Conservation (phyloP, 257 asterid species). For the Fraxinus cuspidata region DNA sequence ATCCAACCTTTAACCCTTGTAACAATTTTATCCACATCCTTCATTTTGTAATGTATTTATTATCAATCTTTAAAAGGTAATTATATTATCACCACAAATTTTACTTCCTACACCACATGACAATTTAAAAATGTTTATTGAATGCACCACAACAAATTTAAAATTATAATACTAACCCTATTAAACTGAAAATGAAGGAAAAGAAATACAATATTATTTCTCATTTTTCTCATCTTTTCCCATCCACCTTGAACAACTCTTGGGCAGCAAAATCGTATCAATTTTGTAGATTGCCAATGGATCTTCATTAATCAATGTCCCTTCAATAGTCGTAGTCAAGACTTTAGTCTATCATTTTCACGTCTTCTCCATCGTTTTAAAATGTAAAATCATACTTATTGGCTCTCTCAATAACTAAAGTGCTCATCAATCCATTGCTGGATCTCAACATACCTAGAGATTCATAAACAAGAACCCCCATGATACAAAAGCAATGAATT, state of each 20-base stretch:
- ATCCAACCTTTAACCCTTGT: no score
- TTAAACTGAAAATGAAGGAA: no score
- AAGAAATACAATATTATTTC: no score
- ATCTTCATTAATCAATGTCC: slow-evolving; percentile 78
- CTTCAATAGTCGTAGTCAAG: slow-evolving; percentile 68
- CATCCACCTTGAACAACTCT: slow-evolving; percentile 70
- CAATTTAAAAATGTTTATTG: no score
- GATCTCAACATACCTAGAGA: slow-evolving; percentile 73
- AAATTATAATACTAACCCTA: no score
- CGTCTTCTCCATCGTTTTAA: slow-evolving; percentile 73
- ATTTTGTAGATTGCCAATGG: slow-evolving; percentile 74
- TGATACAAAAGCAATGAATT: slow-evolving; percentile 61
- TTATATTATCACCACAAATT: no score
- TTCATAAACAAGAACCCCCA: slow-evolving; percentile 63
- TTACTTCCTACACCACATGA: no score
- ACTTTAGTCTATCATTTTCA: slow-evolving; percentile 60
- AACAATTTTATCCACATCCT: no score
- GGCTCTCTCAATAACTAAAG: slow-evolving; percentile 77
- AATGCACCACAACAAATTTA: no score
- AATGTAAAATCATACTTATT: slow-evolving; percentile 77
- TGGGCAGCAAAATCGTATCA: slow-evolving; percentile 74
- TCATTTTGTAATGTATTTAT: no score
- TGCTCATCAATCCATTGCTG: slow-evolving; percentile 71
- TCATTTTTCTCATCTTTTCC: no score
- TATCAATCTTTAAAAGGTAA: no score